Base-by-base conservation (phyloP, 139 green algal species). In the Cymbomonas tetramitiformis region DNA sequence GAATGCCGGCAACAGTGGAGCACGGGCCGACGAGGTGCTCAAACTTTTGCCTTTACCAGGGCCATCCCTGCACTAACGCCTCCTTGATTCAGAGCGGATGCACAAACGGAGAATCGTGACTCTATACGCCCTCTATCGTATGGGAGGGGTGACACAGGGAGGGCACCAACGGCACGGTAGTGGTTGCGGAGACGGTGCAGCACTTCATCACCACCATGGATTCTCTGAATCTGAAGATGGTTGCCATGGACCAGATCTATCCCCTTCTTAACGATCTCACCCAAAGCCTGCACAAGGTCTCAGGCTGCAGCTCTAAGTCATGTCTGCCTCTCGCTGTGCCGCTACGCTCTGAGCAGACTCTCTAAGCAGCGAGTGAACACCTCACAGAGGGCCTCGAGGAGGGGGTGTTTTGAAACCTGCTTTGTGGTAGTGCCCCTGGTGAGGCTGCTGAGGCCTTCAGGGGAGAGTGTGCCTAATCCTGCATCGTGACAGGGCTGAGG, bases 141-240 rank as follows among this genome's bases (percentile, higher is more conserved):
- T 44, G 15, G 12, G 15, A 12, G 8, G 21, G 8, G 7, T 30
- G 6, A 44, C 48, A n/a, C 12, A 24, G 56, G 75, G 28, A 65
- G 46, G 33, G 56, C 57, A 2, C 54, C 2, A 67, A 64, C 61
- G 48, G 39, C 8, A 73, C 71, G 1, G 54, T 72, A 4, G 71
- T 57, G 4, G 79, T 95, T 30, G 86, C 86, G 4, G 77, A 87
- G 56, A 82, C 76, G 1, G 83, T 94, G 46, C 78, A 91, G 64
- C 67, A 85, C 60, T 96, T 94, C 62, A 96, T 96, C 79, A 95
- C 86, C 1, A 70, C 80, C 25, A 94, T 95, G 86, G 88, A 96
- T 54, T 72, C 70, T 0, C 55, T 96, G 18, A 93, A 91, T 59
- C 76, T 96, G 21, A 85, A 86, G 66, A 84, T 96, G 78, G 71